Conservation (phyloP, 352 stramenopile genomes). For the Peronospora farinosa region DNA sequence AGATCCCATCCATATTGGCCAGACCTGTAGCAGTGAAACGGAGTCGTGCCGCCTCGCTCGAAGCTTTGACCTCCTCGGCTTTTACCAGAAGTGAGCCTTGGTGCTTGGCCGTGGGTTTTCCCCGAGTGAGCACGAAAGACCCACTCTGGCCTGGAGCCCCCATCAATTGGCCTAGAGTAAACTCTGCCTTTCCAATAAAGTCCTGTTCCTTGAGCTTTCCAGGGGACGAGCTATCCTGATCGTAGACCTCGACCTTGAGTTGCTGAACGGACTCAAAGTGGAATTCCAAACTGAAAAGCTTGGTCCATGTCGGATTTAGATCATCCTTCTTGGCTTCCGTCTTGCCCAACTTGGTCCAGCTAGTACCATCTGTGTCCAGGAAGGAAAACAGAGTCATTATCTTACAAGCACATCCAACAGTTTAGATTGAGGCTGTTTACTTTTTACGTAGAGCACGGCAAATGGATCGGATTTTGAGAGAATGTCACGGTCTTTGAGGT, state of each 20-base stretch:
- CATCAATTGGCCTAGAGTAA: conserved; percentile 78
- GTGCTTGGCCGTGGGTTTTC: conserved; percentile 38
- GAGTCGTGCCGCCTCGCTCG: conserved; percentile 39
- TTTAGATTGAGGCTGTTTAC: conserved; percentile 9
- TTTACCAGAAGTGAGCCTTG: conserved; percentile 51
- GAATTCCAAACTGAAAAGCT: conserved; percentile 78
- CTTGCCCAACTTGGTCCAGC: conserved; percentile 63
- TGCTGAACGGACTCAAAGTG: conserved; percentile 82
- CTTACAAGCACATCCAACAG: too few species aligned
- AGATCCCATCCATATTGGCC: conserved; percentile 64
- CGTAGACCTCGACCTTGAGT: conserved; percentile 81
- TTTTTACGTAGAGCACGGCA: conserved; percentile 47
- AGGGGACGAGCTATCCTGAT: conserved; percentile 65
- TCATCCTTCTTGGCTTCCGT: conserved; percentile 78
- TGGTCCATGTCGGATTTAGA: conserved; percentile 72
- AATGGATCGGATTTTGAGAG: conserved; percentile 87
- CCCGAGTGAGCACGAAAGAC: conserved; percentile 42
- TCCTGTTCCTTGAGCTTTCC: conserved; percentile 63
- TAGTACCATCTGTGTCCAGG: conserved; percentile 29
- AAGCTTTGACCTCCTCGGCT: conserved; percentile 50
- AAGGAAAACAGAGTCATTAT: not conserved
- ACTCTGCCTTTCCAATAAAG: conserved; percentile 66
- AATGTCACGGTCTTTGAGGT: conserved; percentile 81
- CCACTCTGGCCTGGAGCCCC: conserved; percentile 58
- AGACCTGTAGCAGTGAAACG: conserved; percentile 41